Conservation (phyloP, 805 yeast genomes). For the Teunomyces atbi region DNA sequence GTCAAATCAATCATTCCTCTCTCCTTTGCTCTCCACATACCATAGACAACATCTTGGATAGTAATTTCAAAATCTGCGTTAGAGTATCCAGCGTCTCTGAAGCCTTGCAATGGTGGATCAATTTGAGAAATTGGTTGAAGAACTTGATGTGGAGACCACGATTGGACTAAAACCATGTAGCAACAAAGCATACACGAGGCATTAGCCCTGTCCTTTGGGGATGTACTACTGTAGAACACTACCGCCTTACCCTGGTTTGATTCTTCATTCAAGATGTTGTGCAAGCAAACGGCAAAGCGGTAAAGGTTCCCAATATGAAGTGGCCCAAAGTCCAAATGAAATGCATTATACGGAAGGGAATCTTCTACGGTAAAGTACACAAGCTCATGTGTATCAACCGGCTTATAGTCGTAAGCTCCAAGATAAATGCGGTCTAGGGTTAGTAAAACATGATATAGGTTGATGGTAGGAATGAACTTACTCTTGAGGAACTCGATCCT, state of each 20-base stretch:
- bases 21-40: conserved; percentile 97
- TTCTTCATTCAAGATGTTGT: conserved; percentile 84
- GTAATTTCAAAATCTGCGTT: conserved; percentile 91
- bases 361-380: conserved; percentile 93
- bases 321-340: conserved; percentile 96
- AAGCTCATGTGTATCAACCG: conserved; percentile 69
- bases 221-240: conserved; percentile 82
- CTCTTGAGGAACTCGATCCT: conserved; percentile 44
- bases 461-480: conserved; percentile 22
- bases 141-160: conserved; percentile 98
- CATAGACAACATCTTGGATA: conserved; percentile 93
- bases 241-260: conserved; percentile 84
- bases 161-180: conserved; percentile 91
- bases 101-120: conserved; percentile 91
- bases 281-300: conserved; percentile 91
- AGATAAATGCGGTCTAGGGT: conserved; percentile 66
- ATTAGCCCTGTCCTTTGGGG: conserved; percentile 80
- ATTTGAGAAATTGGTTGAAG: conserved; percentile 90
- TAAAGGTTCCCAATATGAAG: conserved; percentile 89
- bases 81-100: conserved; percentile 96
- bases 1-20: conserved; percentile 84
- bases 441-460: neutral
- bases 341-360: conserved; percentile 87
- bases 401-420: conserved; percentile 82
- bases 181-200: conserved; percentile 94